Evolutionary conservation across 176 grass and related monocot genomes (phyloP).

Genomic region (Tuctoria greenei): DNA sequence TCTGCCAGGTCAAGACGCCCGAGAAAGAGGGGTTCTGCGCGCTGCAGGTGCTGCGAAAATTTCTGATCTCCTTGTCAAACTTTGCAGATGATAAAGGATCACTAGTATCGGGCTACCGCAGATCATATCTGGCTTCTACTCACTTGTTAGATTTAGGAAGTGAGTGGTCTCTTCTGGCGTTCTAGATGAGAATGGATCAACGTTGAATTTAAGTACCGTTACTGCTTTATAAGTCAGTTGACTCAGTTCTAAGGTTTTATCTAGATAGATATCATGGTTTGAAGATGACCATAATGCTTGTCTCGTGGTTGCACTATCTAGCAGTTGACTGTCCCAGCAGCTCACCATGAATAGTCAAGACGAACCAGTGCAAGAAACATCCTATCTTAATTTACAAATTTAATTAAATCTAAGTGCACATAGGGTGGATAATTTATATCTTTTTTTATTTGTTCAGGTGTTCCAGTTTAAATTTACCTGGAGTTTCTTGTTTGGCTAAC

Average conservation of each 20-base stretch:
- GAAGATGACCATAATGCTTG: not conserved
- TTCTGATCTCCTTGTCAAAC: not conserved
- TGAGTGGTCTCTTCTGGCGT: not conserved
- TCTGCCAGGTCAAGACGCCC: slow-evolving; percentile 91
- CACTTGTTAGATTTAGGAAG: not conserved
- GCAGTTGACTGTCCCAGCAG: not conserved
- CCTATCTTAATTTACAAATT: not conserved
- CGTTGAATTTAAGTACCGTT: not conserved
- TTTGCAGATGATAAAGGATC: not conserved
- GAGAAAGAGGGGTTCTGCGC: slow-evolving; percentile 84
- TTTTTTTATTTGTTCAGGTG: slow-evolving; percentile 18
- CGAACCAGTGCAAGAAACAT: not conserved
- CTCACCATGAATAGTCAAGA: slow-evolving; percentile 17
- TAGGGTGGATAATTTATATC: not conserved
- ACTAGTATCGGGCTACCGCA: not conserved
- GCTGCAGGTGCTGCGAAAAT: slow-evolving; percentile 61
- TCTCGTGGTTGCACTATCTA: not conserved
- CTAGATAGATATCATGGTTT: not conserved
- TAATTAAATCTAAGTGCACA: slow-evolving; percentile 1
- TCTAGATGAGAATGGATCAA: not conserved
- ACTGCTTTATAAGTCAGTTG: slow-evolving; percentile 4
- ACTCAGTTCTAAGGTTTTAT: too few species aligned
- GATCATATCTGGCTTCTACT: not conserved
- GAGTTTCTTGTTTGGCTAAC: slow-evolving; percentile 1
- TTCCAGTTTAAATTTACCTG: not conserved